Evolutionary conservation across 1,139 yeast species (phyloP).

Genomic region (Nakaseomyces sp.): DNA sequence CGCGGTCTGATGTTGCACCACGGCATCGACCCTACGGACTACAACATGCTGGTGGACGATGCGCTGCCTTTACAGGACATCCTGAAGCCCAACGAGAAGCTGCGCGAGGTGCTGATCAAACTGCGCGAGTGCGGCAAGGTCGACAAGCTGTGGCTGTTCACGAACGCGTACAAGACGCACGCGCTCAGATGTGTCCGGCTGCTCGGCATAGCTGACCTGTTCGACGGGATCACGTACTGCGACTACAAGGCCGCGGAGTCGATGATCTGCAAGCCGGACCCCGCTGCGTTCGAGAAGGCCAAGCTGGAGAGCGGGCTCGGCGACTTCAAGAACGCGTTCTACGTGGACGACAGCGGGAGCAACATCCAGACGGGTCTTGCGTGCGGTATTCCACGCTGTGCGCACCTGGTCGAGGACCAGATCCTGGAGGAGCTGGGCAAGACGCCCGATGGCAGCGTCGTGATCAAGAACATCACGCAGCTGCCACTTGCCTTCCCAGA

Average conservation of each 20-base stretch:
- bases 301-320: slow-evolving; percentile 53
- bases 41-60: slow-evolving; percentile 87
- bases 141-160: slow-evolving; percentile 71
- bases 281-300: slow-evolving; percentile 46
- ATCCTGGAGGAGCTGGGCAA: slow-evolving; percentile 33
- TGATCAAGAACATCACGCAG: slow-evolving; percentile 41
- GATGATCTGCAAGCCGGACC: slow-evolving; percentile 81
- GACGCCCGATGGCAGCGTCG: slow-evolving; percentile 36
- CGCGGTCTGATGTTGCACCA: slow-evolving; percentile 82
- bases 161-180: slow-evolving; percentile 89
- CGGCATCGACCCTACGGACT: slow-evolving; percentile 78
- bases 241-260: slow-evolving; percentile 57
- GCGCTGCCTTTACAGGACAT: slow-evolving; percentile 75
- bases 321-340: slow-evolving; percentile 45
- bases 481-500: slow-evolving; percentile 42
- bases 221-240: slow-evolving; percentile 90
- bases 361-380: slow-evolving; percentile 41
- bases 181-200: slow-evolving; percentile 68
- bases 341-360: slow-evolving; percentile 78
- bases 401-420: slow-evolving; percentile 36
- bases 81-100: slow-evolving; percentile 47
- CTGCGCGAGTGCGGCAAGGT: slow-evolving; percentile 41
- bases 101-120: slow-evolving; percentile 44
- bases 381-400: slow-evolving; percentile 38
- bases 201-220: slow-evolving; percentile 79